phyloP scores from a whole-genome alignment of 108 stramenopile species.

The Nitzschia sp. region DNA sequence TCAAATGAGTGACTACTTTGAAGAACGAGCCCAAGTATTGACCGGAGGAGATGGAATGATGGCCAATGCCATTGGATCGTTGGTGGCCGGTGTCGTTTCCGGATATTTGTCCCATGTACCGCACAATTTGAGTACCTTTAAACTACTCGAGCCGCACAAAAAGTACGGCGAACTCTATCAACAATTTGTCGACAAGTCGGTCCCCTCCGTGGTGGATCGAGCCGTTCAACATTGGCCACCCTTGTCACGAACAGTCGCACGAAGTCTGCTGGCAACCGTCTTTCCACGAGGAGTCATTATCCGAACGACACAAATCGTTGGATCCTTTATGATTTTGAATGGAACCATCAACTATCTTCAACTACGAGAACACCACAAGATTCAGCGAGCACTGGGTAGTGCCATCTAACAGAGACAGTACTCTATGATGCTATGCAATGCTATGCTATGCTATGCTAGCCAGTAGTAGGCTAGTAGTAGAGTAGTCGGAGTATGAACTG shows the following conservation, averaged over 20 bases:
- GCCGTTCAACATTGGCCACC: slow-evolving; percentile 26
- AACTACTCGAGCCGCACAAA: slow-evolving; percentile 53
- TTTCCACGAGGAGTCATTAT: slow-evolving; percentile 60
- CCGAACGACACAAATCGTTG: slow-evolving; percentile 76
- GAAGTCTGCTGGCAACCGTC: slow-evolving; percentile 37
- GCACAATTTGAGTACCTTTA: slow-evolving; percentile 73
- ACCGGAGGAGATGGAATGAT: slow-evolving; percentile 36
- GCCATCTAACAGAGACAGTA: background rate
- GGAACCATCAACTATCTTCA: slow-evolving; percentile 62
- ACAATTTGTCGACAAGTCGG: slow-evolving; percentile 40
- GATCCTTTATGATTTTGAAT: slow-evolving; percentile 79
- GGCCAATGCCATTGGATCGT: slow-evolving; percentile 51
- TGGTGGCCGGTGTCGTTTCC: slow-evolving; percentile 61
- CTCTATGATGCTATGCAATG: too few relatives aligned
- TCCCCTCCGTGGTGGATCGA: slow-evolving; percentile 33
- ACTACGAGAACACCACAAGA: slow-evolving; percentile 28
- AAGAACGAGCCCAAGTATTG: slow-evolving; percentile 48
- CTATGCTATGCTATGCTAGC: too few relatives aligned
- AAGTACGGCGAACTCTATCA: slow-evolving; percentile 44
- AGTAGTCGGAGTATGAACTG: too few relatives aligned
- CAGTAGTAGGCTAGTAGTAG: too few relatives aligned
- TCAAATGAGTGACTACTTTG: slow-evolving; percentile 74
- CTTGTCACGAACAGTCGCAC: slow-evolving; percentile 8
- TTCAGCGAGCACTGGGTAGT: slow-evolving; percentile 22
- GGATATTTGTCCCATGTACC: slow-evolving; percentile 78